Base-by-base conservation (phyloP, 805 yeast species). In the Ogataea paraovalis region DNA sequence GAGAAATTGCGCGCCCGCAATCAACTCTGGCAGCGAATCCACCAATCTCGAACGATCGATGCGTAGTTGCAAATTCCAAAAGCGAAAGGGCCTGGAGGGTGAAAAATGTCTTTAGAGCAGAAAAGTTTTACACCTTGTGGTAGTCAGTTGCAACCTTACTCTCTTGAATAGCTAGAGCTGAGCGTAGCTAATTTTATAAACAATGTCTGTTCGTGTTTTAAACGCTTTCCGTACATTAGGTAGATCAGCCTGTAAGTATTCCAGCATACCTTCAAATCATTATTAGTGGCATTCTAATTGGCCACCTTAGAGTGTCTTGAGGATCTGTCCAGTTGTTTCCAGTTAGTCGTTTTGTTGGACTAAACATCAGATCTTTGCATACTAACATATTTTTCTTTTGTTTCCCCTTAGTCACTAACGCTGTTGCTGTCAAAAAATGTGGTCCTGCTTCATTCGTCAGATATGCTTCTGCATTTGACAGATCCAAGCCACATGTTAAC, bases 401-500 rank as follows among this genome's bases (percentile, higher is more conserved):
- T 20, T 36, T 41, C 18, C 5, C n/a, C 13, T 20, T 16, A 21
- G 18, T 28, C 16, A 32, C 32, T 16, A 8, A 36, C 10, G 42
- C 39, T 44, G 51, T 46, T 50, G 52, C 51, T 44, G 51, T 47
- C 44, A 51, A 54, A 46, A 54, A 38, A 41, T 28, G 49, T 46
- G 46, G 50, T 21, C 52, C 57, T 44, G 56, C 50, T 42, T 50
- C 64, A 33, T 52, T 53, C 42, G 60, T 60, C 41, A 64, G 69
- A 61, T 58, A 50, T 50, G 96, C 96, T 53, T 78, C 85, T 43
- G 79, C 92, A 43, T 94, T 92, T 68, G 87, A 86, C 71, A 92
- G 99, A 76, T 78, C 90, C 59, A 94, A 94, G 77, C 98, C 98
- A 43, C 98, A 92, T 69, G 84, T 92, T 60, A 92, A 92, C 74